Base-by-base conservation (phyloP, 139 green algal species). In the Limnomonas spitsbergensis region DNA sequence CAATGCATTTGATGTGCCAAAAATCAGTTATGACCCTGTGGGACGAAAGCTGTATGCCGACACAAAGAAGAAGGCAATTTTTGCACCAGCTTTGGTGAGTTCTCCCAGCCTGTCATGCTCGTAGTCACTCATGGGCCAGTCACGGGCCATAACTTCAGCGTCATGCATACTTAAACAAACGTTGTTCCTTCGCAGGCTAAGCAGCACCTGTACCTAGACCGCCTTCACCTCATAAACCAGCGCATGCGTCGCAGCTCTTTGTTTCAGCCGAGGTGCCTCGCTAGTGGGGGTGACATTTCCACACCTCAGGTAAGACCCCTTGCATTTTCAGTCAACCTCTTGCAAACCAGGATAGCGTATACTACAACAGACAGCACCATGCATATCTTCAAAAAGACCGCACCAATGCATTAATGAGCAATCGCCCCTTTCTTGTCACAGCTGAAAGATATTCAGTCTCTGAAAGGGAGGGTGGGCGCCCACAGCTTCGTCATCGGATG, bases 361-460 rank as follows among this genome's bases (percentile, higher is more conserved):
- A 9, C 7, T 9, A 54, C 7, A 54, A 9, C 7, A 9, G 9
- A 9, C 6, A 9, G 42, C 42, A 54, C 7, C 7, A 9, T 54
- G 42, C 6, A 54, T 6, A 9, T 27, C 7, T 6, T 6, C 7
- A 54, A 54, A 54, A 54, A 54, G 9, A 9, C 7, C 9, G 42
- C 42, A 54, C 42, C 7, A 9, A 54, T 54, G 42, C 7, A 9
- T 6, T 27, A 54, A 54, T 6, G 42, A 54, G 9, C 42, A 54
- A 54, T 6, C 42, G 7, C 9, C 9, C 42, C 9, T 6, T 9
- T 9, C 42, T 27, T 54, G 42, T 70, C 29, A 2, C 77, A 94
- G 87, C 82, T 96, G 40, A 93, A 88, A 3, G 92, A 96, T 80
- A 77, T 96, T 3, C 92, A 91, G 70, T 88, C 90, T 4, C 83